Percentiles rank a stretch among this genome's conserved stretches.
phyloP scores from a whole-genome alignment of 1,284 basidiomycete species.

The Austroboletus niveus region DNA sequence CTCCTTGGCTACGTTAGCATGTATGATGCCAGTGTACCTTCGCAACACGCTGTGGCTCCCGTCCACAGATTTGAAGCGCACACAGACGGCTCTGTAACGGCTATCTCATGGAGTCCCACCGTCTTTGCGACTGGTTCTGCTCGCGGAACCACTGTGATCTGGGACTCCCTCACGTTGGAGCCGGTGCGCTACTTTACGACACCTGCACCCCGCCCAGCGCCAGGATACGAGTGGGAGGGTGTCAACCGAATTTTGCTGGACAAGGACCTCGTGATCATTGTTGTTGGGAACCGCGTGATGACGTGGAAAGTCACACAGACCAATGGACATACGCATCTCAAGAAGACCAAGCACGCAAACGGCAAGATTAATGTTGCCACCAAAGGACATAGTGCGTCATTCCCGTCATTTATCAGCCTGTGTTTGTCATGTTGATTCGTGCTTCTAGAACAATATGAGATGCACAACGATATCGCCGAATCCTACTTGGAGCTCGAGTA shows the following conservation, averaged over 20 bases:
- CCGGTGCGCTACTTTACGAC: conserved; percentile 53
- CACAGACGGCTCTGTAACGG: conserved; percentile 55
- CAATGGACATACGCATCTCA: conserved; percentile 7
- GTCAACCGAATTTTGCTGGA: conserved; percentile 67
- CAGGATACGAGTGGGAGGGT: conserved; percentile 40
- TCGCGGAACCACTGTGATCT: conserved; percentile 60
- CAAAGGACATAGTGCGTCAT: conserved; percentile 27
- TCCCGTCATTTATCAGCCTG: neutral
- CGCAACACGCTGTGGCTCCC: conserved; percentile 29
- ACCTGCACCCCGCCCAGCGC: conserved; percentile 40
- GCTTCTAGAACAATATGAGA: conserved; percentile 58
- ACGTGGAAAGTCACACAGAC: conserved; percentile 66
- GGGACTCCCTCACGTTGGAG: conserved; percentile 65
- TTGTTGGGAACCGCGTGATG: conserved; percentile 62
- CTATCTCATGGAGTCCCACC: conserved; percentile 58
- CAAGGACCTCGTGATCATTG: conserved; percentile 60
- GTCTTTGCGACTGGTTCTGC: conserved; percentile 64
- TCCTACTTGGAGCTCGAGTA: conserved; percentile 52
- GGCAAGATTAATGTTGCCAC: conserved; percentile 20
- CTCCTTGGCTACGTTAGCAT: conserved; percentile 56
- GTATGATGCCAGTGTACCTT: conserved; percentile 39
- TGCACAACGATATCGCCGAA: conserved; percentile 64
- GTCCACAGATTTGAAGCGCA: conserved; percentile 57
- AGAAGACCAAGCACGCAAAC: conserved; percentile 23
- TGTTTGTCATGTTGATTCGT: neutral